Percentiles rank a stretch among this genome's conserved stretches.
These are phyloP conservation scores for Populus euphratica DNA, from an alignment of 345 rosid species.

Conservation along the genomic window DNA sequence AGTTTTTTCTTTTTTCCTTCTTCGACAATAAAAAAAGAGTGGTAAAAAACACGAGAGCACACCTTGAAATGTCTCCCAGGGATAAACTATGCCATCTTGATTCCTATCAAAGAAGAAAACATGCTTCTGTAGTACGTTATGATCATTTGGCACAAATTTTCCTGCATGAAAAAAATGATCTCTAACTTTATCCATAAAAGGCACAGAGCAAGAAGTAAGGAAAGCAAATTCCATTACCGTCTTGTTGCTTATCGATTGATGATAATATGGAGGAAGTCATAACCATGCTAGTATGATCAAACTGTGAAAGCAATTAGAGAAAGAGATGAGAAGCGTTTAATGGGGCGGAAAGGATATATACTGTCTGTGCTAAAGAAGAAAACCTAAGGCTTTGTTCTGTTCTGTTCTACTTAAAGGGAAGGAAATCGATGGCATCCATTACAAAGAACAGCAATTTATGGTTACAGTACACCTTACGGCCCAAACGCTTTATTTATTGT, in stretches of 20 bases:
- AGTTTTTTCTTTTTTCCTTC: too few relatives aligned
- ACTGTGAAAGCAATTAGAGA: not conserved
- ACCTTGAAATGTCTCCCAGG: conserved; percentile 77
- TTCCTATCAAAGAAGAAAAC: conserved; percentile 78
- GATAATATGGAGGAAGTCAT: conserved; percentile 21
- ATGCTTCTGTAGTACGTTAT: conserved; percentile 60
- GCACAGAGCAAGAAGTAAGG: not conserved
- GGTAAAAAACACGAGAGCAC: not conserved
- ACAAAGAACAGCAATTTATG: too few relatives aligned
- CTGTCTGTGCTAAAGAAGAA: not conserved
- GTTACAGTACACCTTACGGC: too few relatives aligned
- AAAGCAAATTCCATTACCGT: conserved; percentile 3
- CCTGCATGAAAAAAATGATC: not conserved
- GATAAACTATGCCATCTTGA: conserved; percentile 71
- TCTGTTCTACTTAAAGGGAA: not conserved
- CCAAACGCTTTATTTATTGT: too few relatives aligned
- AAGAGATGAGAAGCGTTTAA: not conserved
- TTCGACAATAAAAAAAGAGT: not conserved
- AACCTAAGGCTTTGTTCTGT: not conserved
- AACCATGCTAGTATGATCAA: not conserved
- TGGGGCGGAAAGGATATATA: not conserved
- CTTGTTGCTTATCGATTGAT: conserved; percentile 1
- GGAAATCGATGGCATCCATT: too few relatives aligned
- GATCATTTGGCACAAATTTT: conserved; percentile 21
- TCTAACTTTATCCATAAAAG: not conserved